Evolutionary conservation across 139 green algal species (phyloP).

Genomic region (Chlamydomonas applanata): DNA sequence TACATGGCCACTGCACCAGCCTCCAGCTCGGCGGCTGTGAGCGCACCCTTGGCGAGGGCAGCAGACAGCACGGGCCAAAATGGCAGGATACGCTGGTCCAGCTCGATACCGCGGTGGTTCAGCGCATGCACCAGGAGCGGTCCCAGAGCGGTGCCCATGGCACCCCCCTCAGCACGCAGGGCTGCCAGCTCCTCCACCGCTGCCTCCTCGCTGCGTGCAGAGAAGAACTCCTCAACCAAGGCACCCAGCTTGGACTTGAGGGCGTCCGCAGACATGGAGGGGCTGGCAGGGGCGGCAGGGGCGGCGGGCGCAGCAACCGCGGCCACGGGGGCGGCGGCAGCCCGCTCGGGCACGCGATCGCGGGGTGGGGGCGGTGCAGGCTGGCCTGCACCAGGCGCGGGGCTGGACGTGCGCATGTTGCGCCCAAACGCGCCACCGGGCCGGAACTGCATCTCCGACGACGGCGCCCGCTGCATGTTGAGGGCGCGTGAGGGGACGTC

Average conservation of each 20-base stretch:
- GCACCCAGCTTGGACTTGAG: background rate
- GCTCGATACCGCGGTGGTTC: background rate
- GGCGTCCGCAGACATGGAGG: background rate
- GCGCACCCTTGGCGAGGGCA: background rate
- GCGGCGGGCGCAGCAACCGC: too few relatives aligned
- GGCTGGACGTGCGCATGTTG: background rate
- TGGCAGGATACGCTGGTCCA: background rate
- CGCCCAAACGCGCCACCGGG: conserved; percentile 9
- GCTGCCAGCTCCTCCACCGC: background rate
- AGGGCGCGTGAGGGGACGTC: conserved; percentile 6
- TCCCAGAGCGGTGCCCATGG: background rate
- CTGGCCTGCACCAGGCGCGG: background rate
- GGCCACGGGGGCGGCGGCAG: background rate
- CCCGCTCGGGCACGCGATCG: background rate
- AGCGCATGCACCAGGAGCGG: background rate
- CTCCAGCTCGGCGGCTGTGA: background rate
- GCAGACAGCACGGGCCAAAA: background rate
- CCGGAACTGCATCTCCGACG: conserved; percentile 4
- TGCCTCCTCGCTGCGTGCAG: background rate
- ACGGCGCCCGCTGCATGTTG: background rate
- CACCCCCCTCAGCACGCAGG: background rate
- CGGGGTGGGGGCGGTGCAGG: background rate
- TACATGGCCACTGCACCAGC: background rate
- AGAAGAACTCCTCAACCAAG: conserved; percentile 5
- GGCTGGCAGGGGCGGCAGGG: background rate